Conservation (phyloP, 495 filamentous ascomycete genomes). For the Glarea lozoyensis region DNA sequence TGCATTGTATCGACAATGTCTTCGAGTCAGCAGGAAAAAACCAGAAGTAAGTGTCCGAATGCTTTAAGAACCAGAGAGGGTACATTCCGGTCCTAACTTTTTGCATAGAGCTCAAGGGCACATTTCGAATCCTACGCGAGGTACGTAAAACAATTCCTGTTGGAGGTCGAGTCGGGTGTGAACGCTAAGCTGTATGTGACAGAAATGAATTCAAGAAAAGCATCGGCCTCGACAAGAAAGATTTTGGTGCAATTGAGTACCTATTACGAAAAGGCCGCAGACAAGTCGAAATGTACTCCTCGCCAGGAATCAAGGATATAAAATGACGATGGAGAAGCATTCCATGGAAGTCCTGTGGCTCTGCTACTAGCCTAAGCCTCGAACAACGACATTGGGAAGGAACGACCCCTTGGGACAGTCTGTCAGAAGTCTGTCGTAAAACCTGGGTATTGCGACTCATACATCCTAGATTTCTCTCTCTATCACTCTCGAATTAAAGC, state of each 20-base stretch:
- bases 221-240: constrained; percentile 65
- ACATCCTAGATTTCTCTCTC: too few relatives aligned
- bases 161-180: background rate
- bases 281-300: constrained; percentile 78
- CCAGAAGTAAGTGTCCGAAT: constrained; percentile 47
- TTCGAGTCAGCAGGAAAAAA: constrained; percentile 74
- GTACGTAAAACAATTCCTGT: constrained; percentile 24
- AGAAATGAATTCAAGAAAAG: constrained; percentile 74
- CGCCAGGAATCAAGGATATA: constrained; percentile 79
- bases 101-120: constrained; percentile 31
- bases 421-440: too few relatives aligned
- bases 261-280: constrained; percentile 74
- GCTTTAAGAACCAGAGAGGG: constrained; percentile 10
- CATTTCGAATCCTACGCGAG: constrained; percentile 49
- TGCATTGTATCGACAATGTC: constrained; percentile 74
- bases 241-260: constrained; percentile 84
- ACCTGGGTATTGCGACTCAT: too few relatives aligned
- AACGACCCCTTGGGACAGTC: too few relatives aligned
- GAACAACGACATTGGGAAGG: too few relatives aligned
- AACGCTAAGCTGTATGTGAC: background rate
- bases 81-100: constrained; percentile 1
- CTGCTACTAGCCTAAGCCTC: too few relatives aligned
- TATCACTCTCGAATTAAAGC: too few relatives aligned
- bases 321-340: constrained; percentile 18
- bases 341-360: too few relatives aligned